Base-by-base conservation (phyloP, 2,329 filamentous ascomycete genomes). In the Periglandula ipomoeae region DNA sequence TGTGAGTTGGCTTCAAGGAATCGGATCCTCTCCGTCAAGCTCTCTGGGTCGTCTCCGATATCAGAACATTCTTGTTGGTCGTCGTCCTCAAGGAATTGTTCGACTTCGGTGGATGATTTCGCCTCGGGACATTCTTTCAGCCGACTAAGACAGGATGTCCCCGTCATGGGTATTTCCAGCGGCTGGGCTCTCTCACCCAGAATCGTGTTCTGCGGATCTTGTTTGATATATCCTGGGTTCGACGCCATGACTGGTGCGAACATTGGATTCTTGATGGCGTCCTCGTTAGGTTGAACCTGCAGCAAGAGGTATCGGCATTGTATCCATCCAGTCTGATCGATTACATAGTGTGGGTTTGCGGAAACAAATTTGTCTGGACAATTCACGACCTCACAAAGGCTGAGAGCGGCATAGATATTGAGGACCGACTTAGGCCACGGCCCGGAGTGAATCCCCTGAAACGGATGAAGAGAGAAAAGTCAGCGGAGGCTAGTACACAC, bases 341-440 rank as follows among this genome's bases (percentile, higher is more conserved):
- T 81, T 8, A 95, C 90, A 42, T 87, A 81, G 65, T 82, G 80
- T 0, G 84, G 84, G 0, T 0, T 54, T 0, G 8, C 57, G 52
- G 69, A 75, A 5, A 74, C 64, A 58, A 87, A 95, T 40, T 83
- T 59, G 0, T 63, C 45, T 0, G 88, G 82, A 0, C 74, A 72
- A 60, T 95, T 95, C 58, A 95, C 81, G 40, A 96, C 81, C 62
- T 96, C 90, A 58, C 90, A 93, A 41, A 96, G 68, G 27, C 87
- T 86, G 40, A 95, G 68, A 1, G 84, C 84, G 1, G 58, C 58
- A 1, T 54, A 58, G 22, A 88, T 70, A 10, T 75, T 71, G 27
- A 95, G 68, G 9, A 73, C 67, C 20, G 87, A 93, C 34, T 76
- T 74, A 1, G 78, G 74, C 90, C 89, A 93, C 22, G 13, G 6